Evolutionary conservation across 2,329 filamentous ascomycete species (phyloP), one percentile per base, ranked within the genome.

Genomic region (Ceratocystis colombiana): DNA sequence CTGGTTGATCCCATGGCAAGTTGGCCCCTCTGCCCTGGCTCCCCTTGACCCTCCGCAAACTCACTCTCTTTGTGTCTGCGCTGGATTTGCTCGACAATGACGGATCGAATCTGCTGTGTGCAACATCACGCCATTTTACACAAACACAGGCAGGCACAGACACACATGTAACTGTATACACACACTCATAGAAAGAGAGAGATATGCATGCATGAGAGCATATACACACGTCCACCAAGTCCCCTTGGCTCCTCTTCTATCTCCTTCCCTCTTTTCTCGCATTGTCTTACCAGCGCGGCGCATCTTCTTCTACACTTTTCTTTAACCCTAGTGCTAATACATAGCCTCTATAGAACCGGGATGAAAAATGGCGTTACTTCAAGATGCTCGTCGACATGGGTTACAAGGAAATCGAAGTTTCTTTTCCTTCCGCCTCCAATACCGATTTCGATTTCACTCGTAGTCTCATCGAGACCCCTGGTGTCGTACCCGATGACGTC

Each of bases 361-460:
- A 96, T 62, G 91, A 96, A 80, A 97, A 97, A 79, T 94, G 88
- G 85, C 81, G 82, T 69, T 97, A 92, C 81, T 97, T 97, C 81
- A 87, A 92, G 77, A 95, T 96, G 90, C 84, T 97, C 65, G 85
- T 88, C 72, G 86, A 93, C 69, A 82, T 96, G 62, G 93, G 94
- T 71, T 97, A 95, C 82, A 97, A 96, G 78, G 93, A 97, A 78
- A 96, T 97, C 70, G 93, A 97, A 75, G 88, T 96, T 22, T 94
- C 92, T 3, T 97, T 96, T 77, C 93, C 93, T 62, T 96, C 91
- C 0, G 91, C 93, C 15, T 96, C 91, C 48, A 88, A 96, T 74
- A 96, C 89, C 73, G 94, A 97, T 78, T 97, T 92, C 79, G 90
- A 96, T 79, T 97, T 97, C 74, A 70, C 91, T 50, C 83, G 90